Percentiles rank a stretch among this genome's conserved stretches.
Evolutionary conservation across 1,139 yeast genomes (phyloP).

Genomic region (Hyphopichia khmerensis): DNA sequence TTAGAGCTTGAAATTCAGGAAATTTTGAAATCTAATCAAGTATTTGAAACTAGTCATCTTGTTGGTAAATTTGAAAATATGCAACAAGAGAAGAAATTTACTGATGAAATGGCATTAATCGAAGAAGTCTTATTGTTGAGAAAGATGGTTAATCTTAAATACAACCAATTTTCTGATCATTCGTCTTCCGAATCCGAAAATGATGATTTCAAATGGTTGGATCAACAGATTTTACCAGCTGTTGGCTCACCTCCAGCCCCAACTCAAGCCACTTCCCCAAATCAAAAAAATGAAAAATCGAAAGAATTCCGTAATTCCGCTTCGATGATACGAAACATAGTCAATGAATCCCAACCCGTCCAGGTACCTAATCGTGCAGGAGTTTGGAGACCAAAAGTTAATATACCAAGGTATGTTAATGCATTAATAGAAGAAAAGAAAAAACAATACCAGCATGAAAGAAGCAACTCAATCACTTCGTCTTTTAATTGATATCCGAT

Average conservation of each 20-base stretch:
- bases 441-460: conserved; percentile 4
- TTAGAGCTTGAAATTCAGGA: conserved; percentile 18
- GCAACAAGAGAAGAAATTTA: conserved; percentile 32
- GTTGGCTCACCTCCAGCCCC: conserved; percentile 1
- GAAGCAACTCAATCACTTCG: conserved; percentile 2
- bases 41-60: conserved; percentile 14
- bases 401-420: conserved; percentile 19
- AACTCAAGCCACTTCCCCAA: neutral
- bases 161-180: conserved; percentile 4
- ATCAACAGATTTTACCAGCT: conserved; percentile 8
- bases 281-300: neutral
- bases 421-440: conserved; percentile 12
- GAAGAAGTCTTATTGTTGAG: conserved; percentile 39
- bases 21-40: conserved; percentile 14
- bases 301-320: conserved; percentile 10
- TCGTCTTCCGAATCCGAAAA: conserved; percentile 5
- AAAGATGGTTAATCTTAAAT: conserved; percentile 16
- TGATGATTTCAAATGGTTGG: conserved; percentile 20
- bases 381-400: conserved; percentile 20
- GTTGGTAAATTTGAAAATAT: conserved; percentile 21
- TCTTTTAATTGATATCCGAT: conserved; percentile 2
- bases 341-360: conserved; percentile 10
- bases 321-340: conserved; percentile 15
- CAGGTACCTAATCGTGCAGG: conserved; percentile 2
- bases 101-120: conserved; percentile 28